Conservation (phyloP, 2,329 filamentous ascomycete species). For the Cordyceps cicadae region DNA sequence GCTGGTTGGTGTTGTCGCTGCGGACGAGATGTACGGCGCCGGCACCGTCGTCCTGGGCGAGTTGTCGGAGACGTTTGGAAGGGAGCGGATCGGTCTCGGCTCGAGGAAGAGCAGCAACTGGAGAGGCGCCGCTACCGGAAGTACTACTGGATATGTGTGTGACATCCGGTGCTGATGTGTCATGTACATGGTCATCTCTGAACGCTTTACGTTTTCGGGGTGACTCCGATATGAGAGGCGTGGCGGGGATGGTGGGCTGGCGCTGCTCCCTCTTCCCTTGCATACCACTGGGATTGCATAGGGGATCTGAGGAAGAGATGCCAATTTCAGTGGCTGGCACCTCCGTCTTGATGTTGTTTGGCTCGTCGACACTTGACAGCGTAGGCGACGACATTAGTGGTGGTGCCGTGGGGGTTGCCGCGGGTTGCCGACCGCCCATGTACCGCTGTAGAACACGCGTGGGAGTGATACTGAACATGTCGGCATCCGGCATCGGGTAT, state of each 20-base stretch:
- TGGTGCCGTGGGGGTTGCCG: conserved; percentile 18
- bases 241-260: neutral
- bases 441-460: conserved; percentile 43
- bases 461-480: conserved; percentile 32
- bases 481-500: conserved; percentile 31
- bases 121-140: conserved; percentile 13
- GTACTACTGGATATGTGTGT: conserved; percentile 27
- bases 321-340: neutral
- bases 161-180: conserved; percentile 18
- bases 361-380: neutral
- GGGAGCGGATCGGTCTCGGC: conserved; percentile 25
- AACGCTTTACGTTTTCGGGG: conserved; percentile 3
- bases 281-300: neutral
- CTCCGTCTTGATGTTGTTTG: neutral
- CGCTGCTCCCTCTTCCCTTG: neutral
- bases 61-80: conserved; percentile 20
- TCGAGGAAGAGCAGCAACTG: conserved; percentile 16
- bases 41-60: conserved; percentile 10
- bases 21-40: conserved; percentile 15
- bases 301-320: neutral
- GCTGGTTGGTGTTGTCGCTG: conserved; percentile 20
- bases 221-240: neutral
- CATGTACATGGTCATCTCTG: conserved; percentile 7
- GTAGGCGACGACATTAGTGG: conserved; percentile 14
- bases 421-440: conserved; percentile 28